Evolutionary conservation across 768 basidiomycete genomes (phyloP), one percentile per base, ranked within the genome.

Genomic region (Boletus subcaerulescens): DNA sequence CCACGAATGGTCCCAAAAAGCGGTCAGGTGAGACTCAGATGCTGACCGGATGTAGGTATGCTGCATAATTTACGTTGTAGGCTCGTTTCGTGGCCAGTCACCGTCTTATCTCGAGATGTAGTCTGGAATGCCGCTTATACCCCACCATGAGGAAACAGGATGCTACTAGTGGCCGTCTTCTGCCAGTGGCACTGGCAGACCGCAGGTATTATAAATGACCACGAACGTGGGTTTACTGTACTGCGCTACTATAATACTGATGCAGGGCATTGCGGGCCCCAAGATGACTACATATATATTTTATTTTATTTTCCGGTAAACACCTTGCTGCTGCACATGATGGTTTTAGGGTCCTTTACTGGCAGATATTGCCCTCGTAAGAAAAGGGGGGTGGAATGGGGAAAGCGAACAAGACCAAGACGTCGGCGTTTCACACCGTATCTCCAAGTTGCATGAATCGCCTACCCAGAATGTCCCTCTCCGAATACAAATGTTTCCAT

Each of bases 121-220:
- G 41, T 29, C 18, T 26, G 9, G 42, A 48, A 45, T 48, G 44
- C 49, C 45, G 46, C 46, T 57, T 52, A 48, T 48, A 14, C 18
- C 11, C 43, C 50, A 40, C 50, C 57, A 48, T 2, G 57, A 53
- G 47, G 56, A 43, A 52, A 39, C 35, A 20, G 36, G 33, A 36
- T 22, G 20, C 20, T 12, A 24, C 8, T 29, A 29, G 26, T 29
- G 9, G 7, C 38, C 13, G 35, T 44, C 45, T 50, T 50, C 48
- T 48, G n/a, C n/a, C n/a, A n/a, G n/a, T n/a, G n/a, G n/a, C n/a
- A n/a, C n/a, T n/a, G n/a, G n/a, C n/a, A n/a, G 35, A 40, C 32
- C 15, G 42, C 43, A 53, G 50, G 32, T 17, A 52, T 57, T 52
- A 49, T 47, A 33, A 45, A 36, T 22, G 9, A 15, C 33, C 31